A percentile compares a stretch with the other conserved stretches of the same genome.
phyloP scores from a whole-genome alignment of 2,329 filamentous ascomycete species.

The Hypocrella siamensis region DNA sequence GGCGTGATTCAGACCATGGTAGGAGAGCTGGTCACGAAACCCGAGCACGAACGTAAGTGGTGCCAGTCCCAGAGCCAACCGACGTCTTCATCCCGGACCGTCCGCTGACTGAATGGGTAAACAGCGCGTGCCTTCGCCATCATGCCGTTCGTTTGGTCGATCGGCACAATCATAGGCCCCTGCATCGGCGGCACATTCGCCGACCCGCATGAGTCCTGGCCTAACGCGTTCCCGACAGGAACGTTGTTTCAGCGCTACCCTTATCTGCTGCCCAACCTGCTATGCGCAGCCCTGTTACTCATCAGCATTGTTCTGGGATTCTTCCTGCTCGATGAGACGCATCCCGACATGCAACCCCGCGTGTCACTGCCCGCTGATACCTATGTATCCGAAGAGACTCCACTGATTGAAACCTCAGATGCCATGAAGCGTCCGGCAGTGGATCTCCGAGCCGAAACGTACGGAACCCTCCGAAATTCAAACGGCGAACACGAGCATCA shows the following conservation, averaged over 20 bases:
- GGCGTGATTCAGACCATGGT: conserved; percentile 90
- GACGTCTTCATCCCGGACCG: background rate
- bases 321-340: conserved; percentile 72
- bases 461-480: conserved; percentile 48
- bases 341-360: conserved; percentile 60
- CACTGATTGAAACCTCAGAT: conserved; percentile 60
- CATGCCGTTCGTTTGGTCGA: conserved; percentile 89
- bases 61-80: conserved; percentile 3
- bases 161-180: conserved; percentile 79
- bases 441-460: conserved; percentile 62
- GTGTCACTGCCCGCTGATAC: conserved; percentile 29
- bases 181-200: conserved; percentile 80
- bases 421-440: conserved; percentile 57
- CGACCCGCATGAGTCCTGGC: conserved; percentile 60
- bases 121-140: conserved; percentile 71
- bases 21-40: conserved; percentile 67
- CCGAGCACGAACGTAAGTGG: conserved; percentile 68
- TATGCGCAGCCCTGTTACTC: conserved; percentile 63
- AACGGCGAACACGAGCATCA: conserved; percentile 34
- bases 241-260: conserved; percentile 66
- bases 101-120: conserved; percentile 6
- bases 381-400: conserved; percentile 50
- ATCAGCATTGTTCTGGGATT: conserved; percentile 70
- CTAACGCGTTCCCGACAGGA: conserved; percentile 47
- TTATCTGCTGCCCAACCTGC: conserved; percentile 76